A percentile compares a stretch with the other conserved stretches of the same genome.
Evolutionary conservation across 768 basidiomycete genomes (phyloP).

Genomic region (Tephrocybe rancida): DNA sequence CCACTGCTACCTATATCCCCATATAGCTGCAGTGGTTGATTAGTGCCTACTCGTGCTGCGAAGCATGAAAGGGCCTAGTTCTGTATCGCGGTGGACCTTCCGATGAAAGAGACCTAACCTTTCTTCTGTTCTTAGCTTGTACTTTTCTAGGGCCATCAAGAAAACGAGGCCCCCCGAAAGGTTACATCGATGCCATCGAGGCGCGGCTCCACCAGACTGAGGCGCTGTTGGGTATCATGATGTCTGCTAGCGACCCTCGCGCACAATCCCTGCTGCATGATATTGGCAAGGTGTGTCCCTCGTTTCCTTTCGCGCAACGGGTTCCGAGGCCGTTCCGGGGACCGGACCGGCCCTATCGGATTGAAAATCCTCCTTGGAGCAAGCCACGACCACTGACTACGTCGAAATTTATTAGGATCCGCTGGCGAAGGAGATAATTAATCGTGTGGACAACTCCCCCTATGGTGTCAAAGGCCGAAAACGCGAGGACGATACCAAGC

Average conservation of each 20-base stretch:
- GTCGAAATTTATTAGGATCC: conserved; percentile 54
- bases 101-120: not conserved
- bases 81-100: not conserved
- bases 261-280: conserved; percentile 49
- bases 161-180: conserved; percentile 88
- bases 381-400: conserved; percentile 1
- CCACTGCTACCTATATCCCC: conserved; percentile 8
- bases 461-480: conserved; percentile 78
- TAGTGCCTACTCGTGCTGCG: not conserved
- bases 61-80: not conserved
- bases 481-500: conserved; percentile 33
- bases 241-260: conserved; percentile 49
- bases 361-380: not conserved
- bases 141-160: conserved; percentile 80
- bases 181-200: conserved; percentile 95
- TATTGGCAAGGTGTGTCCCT: conserved; percentile 50
- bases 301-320: not conserved
- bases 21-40: conserved; percentile 4
- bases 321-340: not conserved
- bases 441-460: conserved; percentile 77
- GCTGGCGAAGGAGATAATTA: conserved; percentile 78
- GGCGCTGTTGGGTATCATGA: conserved; percentile 81
- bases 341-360: conserved; percentile 14
- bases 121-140: conserved; percentile 48
- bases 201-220: conserved; percentile 90